phyloP scores from a whole-genome alignment of 1,139 yeast genomes.

The Geotrichum restrictum region DNA sequence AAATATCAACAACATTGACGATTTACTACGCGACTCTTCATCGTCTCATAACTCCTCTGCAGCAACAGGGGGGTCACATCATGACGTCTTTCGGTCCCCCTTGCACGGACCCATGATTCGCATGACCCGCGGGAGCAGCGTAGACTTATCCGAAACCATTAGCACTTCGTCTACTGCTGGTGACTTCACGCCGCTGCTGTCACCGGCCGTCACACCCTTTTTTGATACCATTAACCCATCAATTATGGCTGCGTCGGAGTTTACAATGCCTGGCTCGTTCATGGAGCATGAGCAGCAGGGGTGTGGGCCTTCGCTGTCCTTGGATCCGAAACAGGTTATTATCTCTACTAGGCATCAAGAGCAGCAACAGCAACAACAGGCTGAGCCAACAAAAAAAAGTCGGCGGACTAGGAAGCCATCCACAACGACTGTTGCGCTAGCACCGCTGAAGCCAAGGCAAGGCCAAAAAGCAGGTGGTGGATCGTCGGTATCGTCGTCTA shows the following conservation, averaged over 20 bases:
- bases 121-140: slow-evolving; percentile 1
- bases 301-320: background rate
- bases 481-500: too few species aligned
- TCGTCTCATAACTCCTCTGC: too few species aligned
- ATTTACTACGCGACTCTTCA: slow-evolving; percentile 1
- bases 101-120: background rate
- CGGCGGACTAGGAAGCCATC: slow-evolving; percentile 4
- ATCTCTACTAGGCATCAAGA: background rate
- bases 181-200: slow-evolving; percentile 64
- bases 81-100: slow-evolving; percentile 4
- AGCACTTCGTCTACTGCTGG: slow-evolving; percentile 21
- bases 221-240: slow-evolving; percentile 41
- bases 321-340: slow-evolving; percentile 1
- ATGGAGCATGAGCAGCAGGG: slow-evolving; percentile 42
- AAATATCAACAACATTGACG: slow-evolving; percentile 2
- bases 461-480: too few species aligned
- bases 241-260: slow-evolving; percentile 29
- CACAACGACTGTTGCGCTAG: slow-evolving; percentile 21
- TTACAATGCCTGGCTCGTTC: slow-evolving; percentile 34
- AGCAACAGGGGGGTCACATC: too few species aligned
- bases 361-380: background rate
- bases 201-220: slow-evolving; percentile 67
- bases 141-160: background rate
- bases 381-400: background rate
- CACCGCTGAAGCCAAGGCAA: slow-evolving; percentile 16